Conservation (phyloP, 75 land plant genomes). For the Picea sitchensis region DNA sequence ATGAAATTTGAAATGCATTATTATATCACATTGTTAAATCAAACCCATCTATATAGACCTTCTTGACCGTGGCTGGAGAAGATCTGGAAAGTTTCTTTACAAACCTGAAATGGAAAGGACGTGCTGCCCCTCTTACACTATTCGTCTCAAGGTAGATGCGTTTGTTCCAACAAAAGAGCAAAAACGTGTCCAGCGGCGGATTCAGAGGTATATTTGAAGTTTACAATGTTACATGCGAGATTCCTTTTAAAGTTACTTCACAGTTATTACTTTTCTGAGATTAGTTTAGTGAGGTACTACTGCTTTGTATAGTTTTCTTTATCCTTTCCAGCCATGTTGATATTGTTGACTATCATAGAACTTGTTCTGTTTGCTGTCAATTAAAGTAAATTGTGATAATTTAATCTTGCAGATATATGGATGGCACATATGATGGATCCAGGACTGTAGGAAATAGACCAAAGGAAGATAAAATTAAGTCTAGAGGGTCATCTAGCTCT, state of each 20-base stretch:
- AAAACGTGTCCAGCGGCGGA: conserved; percentile 67
- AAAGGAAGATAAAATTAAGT: conserved; percentile 15
- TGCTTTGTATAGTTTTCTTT: background rate
- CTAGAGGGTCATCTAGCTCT: conserved; percentile 6
- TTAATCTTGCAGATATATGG: conserved; percentile 50
- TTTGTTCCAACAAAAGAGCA: conserved; percentile 87
- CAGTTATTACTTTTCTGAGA: background rate
- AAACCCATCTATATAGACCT: conserved; percentile 41
- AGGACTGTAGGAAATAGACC: conserved; percentile 10
- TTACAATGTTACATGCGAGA: no score
- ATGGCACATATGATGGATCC: conserved; percentile 46
- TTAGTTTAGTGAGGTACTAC: background rate
- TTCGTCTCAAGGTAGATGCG: conserved; percentile 62
- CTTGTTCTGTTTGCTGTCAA: background rate
- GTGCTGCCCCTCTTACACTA: conserved; percentile 94
- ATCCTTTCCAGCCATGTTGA: conserved; percentile 9
- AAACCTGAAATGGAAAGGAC: conserved; percentile 84
- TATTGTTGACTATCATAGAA: background rate
- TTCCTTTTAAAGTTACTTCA: no score
- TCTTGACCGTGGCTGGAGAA: conserved; percentile 95
- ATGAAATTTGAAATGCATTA: no score
- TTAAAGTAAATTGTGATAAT: background rate
- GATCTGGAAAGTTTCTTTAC: conserved; percentile 85
- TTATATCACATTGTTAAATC: background rate
- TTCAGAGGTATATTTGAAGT: conserved; percentile 67